Evolutionary conservation across 148 eudicot species (phyloP), one percentile per base, ranked within the genome.

Genomic region (Rheum nobile): DNA sequence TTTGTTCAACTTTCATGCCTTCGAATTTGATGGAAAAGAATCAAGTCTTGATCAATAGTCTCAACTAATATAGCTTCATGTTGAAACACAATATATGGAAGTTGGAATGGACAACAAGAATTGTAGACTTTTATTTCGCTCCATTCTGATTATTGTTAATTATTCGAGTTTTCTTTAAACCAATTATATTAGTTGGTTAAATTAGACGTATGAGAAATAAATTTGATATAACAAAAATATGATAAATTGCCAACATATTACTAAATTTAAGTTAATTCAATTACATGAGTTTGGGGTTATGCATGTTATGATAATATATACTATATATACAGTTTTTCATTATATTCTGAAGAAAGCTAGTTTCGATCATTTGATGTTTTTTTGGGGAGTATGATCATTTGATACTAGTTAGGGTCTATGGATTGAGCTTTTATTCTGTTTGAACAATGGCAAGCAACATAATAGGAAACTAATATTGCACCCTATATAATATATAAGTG

Each of bases 11-110:
- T 65, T 65, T 17, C 39, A 65, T 65, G 34, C 67, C 34, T 59
- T 59, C 26, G 70, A 65, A 65, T 65, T 31, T 65, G 39, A 65
- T 65, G 70, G 39, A 31, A 65, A 32, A 65, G 22, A 65, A 63
- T 16, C 8, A 7, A 65, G 70, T 65, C 70, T 31, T 65, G 31
- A 59, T 59, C 67, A 11, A 32, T 29, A 65, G 70, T 65, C 70
- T 6, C 38, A 65, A 65, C 70, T 65, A 65, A 31, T 65, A 57
- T 57, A 57, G 28, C 63, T 24, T 34, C 67, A 57, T 57, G 6
- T 10, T 57, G 67, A 28, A 57, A 10, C 13, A 24, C 11, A 24
- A 17, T 65, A 17, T 14, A 29, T 1, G 19, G 68, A 63, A 32
- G 69, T 63, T 32, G 69, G 8, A 11, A 14, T 12, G 29, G 68